Base-by-base conservation (phyloP, 1,284 basidiomycete species). In the Cerrena zonata region DNA sequence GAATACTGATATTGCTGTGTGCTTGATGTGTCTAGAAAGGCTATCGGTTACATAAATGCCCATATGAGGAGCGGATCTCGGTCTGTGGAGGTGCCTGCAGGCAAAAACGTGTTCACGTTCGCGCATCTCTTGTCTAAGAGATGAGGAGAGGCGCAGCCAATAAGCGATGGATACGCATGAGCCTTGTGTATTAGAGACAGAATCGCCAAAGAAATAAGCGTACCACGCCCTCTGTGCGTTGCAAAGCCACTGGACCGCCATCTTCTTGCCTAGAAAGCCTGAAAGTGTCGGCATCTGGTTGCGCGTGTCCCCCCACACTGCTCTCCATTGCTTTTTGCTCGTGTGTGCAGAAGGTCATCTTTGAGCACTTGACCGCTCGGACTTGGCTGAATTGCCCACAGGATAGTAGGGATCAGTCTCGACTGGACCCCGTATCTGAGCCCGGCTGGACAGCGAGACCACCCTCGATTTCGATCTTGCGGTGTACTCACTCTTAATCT, bases 61-160 rank as follows among this genome's bases (percentile, higher is more conserved):
- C 58, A 57, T 58, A 61, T 55, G 59, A 55, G 57, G 53, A 48
- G 59, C 58, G 59, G 61, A 64, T 62, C 58, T 62, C 54, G 54
- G 45, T 43, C 50, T 47, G 50, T 40, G 22, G 49, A 49, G 49
- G 48, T 67, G 68, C 68, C 68, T 69, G 66, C 66, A 69, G 68
- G 68, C 68, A 65, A 60, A 54, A 67, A 68, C 68, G 68, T 69
- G 68, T 61, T 60, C 57, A 50, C 47, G 60, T 53, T 56, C 57
- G 56, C 56, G 59, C 56, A 58, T 49, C 57, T 56, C 51, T 37
- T 51, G 56, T 53, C 52, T 55, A 59, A 58, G 61, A 59, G 56
- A 50, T 39, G 39, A 55, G 51, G 43, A 49, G 38, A 44, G 50
- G 52, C 54, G 56, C 40, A 46, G 43, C 61, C 62, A 65, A 65